These are phyloP conservation scores for Trametes gibbosa DNA, from an alignment of 768 basidiomycete species.

Conservation along the genomic window DNA sequence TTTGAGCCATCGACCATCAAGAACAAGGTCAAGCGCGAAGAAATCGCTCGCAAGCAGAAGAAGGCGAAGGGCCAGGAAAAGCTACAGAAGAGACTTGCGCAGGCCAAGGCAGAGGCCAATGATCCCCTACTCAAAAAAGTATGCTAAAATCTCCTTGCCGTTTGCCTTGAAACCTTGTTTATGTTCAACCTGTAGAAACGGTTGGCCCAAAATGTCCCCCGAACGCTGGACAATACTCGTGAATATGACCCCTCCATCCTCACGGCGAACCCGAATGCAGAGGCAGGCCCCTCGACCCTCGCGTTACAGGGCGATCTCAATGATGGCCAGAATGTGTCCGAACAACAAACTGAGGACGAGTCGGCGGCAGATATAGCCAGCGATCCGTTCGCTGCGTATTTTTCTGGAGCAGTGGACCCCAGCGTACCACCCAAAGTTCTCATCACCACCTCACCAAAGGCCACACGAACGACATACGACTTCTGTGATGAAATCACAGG, in stretches of 20 bases:
- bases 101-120: constrained; percentile 70
- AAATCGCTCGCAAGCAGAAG: constrained; percentile 69
- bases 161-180: not conserved
- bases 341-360: constrained; percentile 49
- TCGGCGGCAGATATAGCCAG: constrained; percentile 64
- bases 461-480: constrained; percentile 85
- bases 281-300: constrained; percentile 16
- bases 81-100: constrained; percentile 74
- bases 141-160: constrained; percentile 11
- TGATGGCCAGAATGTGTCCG: constrained; percentile 9
- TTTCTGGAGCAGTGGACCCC: constrained; percentile 64
- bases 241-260: constrained; percentile 74
- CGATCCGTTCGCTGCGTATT: constrained; percentile 79
- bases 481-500: constrained; percentile 91
- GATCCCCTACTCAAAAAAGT: constrained; percentile 82
- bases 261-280: constrained; percentile 47
- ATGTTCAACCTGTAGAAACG: constrained; percentile 56
- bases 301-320: constrained; percentile 28
- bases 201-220: constrained; percentile 79
- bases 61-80: constrained; percentile 78
- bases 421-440: constrained; percentile 80
- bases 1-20: constrained; percentile 70
- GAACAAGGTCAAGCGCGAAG: constrained; percentile 88
- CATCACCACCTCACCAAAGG: constrained; percentile 86
- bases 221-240: constrained; percentile 90